Evolutionary conservation across 108 stramenopile species (phyloP), one percentile per base, ranked within the genome.

Genomic region (Cyclotella cryptica): DNA sequence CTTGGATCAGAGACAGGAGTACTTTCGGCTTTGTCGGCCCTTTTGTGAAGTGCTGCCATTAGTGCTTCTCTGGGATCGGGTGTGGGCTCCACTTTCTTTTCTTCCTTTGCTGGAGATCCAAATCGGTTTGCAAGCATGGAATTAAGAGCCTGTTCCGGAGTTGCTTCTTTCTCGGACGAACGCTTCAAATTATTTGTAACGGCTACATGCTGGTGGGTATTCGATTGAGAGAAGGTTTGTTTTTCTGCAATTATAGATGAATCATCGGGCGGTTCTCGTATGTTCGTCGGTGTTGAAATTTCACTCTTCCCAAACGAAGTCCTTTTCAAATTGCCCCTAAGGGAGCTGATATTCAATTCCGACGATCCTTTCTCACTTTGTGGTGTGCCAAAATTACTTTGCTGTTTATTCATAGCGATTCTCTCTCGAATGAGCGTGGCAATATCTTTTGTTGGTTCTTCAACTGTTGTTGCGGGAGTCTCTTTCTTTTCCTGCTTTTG

Each of bases 381-480:
- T 30, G 54, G 45, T 28, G 58, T 13, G 43, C 44, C 28, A 27
- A 28, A 17, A 18, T 26, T 43, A 51, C 24, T 72, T 15, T 75
- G 73, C 52, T 88, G 77, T 49, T 88, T 90, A 66, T 84, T 88
- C 28, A 87, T 85, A 10, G 89, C 88, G 52, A 92, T 89, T 55
- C 92, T 49, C 58, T 79, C 72, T 22, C 87, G 77, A 61, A 92
- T 90, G 11, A 92, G 73, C 15, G 85, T 41, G 27, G 92, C 92
- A 12, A 92, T 89, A 79, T 92, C 89, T 30, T 77, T 85, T 64
- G 81, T 80, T 12, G 87, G 87, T 10, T 54, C 57, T 59, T 66
- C 62, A 12, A 54, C 30, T 51, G 60, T n/a, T 51, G 60, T n/a
- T 40, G 64, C 13, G 5, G 7, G 11, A 0, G n/a, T 42, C 24